Evolutionary conservation across 371 early-diverging fungal species (phyloP).

Genomic region (Parasitella parasitica): DNA sequence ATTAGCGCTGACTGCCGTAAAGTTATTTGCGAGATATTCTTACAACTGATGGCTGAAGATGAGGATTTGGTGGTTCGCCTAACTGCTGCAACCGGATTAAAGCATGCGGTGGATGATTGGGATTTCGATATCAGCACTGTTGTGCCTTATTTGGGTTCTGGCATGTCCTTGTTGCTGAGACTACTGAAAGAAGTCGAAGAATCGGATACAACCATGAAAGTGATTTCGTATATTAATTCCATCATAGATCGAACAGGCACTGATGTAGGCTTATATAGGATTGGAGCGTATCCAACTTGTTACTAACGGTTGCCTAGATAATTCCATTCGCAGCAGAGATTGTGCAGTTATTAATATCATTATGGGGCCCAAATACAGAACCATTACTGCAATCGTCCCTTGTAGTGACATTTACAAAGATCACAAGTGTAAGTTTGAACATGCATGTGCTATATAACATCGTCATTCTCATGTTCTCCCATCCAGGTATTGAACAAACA

Average conservation of each 20-base stretch:
- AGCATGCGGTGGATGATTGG: conserved; percentile 81
- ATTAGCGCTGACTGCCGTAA: conserved; percentile 64
- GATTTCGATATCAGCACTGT: conserved; percentile 79
- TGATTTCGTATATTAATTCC: conserved; percentile 73
- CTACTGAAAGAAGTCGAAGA: conserved; percentile 72
- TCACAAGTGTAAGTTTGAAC: conserved; percentile 66
- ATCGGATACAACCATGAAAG: conserved; percentile 74
- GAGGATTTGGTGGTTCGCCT: conserved; percentile 84
- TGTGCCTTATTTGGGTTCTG: conserved; percentile 65
- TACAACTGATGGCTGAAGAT: conserved; percentile 65
- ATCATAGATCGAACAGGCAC: conserved; percentile 78
- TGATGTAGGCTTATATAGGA: conserved; percentile 36
- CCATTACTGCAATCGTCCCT: conserved; percentile 82
- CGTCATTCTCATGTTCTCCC: too few species aligned
- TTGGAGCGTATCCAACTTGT: background rate
- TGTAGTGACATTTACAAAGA: conserved; percentile 71
- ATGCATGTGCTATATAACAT: too few species aligned
- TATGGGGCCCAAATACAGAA: conserved; percentile 79
- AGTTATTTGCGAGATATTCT: conserved; percentile 66
- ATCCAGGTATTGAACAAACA: conserved; percentile 68
- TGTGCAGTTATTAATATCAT: conserved; percentile 71
- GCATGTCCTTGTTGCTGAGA: conserved; percentile 55
- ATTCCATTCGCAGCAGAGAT: conserved; percentile 72
- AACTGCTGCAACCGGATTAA: conserved; percentile 73
- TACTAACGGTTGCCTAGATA: conserved; percentile 41